Conservation (phyloP, 495 filamentous ascomycete genomes). For the Hypomontagnella monticulosa region DNA sequence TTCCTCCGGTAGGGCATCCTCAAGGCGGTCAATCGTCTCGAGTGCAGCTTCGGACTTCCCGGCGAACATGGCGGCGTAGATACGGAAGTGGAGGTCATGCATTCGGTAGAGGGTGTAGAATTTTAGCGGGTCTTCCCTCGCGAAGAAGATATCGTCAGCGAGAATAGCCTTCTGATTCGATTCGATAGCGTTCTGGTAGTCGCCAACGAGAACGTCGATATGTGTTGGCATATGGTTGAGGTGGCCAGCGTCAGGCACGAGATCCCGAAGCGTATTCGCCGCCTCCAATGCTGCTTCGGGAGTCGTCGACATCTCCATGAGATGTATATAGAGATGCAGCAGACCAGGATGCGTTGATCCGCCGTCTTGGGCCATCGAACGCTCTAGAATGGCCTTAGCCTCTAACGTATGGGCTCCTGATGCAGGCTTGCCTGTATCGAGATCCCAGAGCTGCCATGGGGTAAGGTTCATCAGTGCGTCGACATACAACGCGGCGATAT, state of each 20-base stretch:
- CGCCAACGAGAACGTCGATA: constrained; percentile 72
- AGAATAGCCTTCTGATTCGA: constrained; percentile 71
- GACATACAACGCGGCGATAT: constrained; percentile 69
- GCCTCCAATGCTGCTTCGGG: constrained; percentile 66
- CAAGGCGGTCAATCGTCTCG: constrained; percentile 62
- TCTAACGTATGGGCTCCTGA: constrained; percentile 65
- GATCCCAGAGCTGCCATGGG: constrained; percentile 73
- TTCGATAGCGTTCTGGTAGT: constrained; percentile 68
- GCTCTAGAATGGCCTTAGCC: constrained; percentile 64
- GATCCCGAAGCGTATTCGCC: constrained; percentile 67
- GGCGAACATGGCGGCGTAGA: constrained; percentile 78
- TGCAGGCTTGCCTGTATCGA: constrained; percentile 65
- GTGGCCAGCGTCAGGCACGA: constrained; percentile 74
- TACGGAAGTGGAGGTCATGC: constrained; percentile 73
- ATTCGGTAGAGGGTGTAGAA: constrained; percentile 75
- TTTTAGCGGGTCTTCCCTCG: constrained; percentile 60
- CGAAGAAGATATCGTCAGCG: constrained; percentile 69
- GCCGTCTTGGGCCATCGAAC: constrained; percentile 54
- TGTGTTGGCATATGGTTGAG: constrained; percentile 79
- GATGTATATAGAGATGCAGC: constrained; percentile 75
- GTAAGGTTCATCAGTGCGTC: constrained; percentile 76
- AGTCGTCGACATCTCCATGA: constrained; percentile 75
- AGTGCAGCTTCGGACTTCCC: constrained; percentile 66
- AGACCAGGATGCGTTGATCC: constrained; percentile 67
- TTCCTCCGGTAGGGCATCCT: constrained; percentile 64